Evolutionary conservation across 2,329 filamentous ascomycete species (phyloP), one percentile per base, ranked within the genome.

Genomic region (Fusarium keratoplasticum): DNA sequence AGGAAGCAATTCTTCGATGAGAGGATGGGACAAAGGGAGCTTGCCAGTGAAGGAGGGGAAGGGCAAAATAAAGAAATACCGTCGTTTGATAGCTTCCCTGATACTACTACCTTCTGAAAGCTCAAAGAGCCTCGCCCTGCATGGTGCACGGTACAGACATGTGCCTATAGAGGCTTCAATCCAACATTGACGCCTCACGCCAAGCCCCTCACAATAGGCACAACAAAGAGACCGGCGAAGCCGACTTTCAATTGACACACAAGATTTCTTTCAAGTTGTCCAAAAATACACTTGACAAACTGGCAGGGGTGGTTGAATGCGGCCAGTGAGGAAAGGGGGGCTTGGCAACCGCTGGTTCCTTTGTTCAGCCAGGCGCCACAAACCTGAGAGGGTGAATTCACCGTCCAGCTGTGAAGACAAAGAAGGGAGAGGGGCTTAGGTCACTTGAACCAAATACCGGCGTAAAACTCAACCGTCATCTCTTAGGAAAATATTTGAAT

Each of bases 351-450:
- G 20, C 13, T 16, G 36, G 36, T 58, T 75, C 66, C 75, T 77
- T 77, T 77, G 75, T 77, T 74, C 61, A 38, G 25, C 44, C 59
- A 60, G 25, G n/a, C 72, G 74, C 74, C 74, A 75, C 71, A 55
- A 44, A 55, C 25, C 22, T 22, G 31, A n/a, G 36, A 50, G 52
- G 38, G 65, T 31, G 60, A 25, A 18, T 54, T 59, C 36, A 3
- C 35, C 18, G 33, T 22, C 20, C 25, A 9, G 7, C 10, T 25
- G 44, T 20, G 7, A 22, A n/a, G 18, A 72, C 72, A 74, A 70
- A 75, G 69, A 69, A 11, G 6, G 14, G 35, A 14, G n/a, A 16
- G 16, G 27, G 42, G 31, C 4, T 35, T 27, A 25, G 14, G 20
- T 63, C 18, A 36, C 13, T 42, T 25, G 42, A 22, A 38, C 10